phyloP scores from a whole-genome alignment of 2,329 filamentous ascomycete species.

The Cladorrhinum sp. region DNA sequence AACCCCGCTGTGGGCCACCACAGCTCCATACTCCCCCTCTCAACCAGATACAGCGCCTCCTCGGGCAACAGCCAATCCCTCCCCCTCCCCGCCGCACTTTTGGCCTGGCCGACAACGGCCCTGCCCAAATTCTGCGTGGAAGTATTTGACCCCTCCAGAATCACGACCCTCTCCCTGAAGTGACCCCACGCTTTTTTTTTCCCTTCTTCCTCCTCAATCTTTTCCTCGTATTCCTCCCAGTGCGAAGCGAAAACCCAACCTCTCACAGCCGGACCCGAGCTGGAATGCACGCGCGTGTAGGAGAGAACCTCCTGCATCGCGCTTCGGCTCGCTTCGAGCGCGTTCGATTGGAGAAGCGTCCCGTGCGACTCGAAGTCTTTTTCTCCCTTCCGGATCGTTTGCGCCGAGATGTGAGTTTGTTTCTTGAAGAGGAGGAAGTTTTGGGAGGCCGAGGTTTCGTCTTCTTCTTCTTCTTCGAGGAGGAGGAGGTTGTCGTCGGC shows the following conservation, averaged over 20 bases:
- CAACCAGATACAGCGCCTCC: slow-evolving; percentile 84
- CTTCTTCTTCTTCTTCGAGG: slow-evolving; percentile 42
- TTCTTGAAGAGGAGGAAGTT: slow-evolving; percentile 70
- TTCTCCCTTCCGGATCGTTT: slow-evolving; percentile 83
- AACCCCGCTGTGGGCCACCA: slow-evolving; percentile 69
- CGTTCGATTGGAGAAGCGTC: slow-evolving; percentile 73
- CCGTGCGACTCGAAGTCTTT: slow-evolving; percentile 97
- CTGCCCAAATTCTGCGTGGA: slow-evolving; percentile 66
- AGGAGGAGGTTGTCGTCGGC: slow-evolving; percentile 8
- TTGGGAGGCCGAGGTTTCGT: slow-evolving; percentile 61
- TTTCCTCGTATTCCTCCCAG: slow-evolving; percentile 38
- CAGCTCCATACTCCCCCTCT: slow-evolving; percentile 82
- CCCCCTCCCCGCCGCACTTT: slow-evolving; percentile 53
- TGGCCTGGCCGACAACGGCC: slow-evolving; percentile 51
- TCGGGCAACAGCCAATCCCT: slow-evolving; percentile 84
- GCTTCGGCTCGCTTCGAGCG: slow-evolving; percentile 74
- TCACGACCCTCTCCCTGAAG: slow-evolving; percentile 54
- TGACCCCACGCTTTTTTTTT: slow-evolving; percentile 30
- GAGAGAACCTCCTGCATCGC: slow-evolving; percentile 88
- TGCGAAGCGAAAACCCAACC: slow-evolving; percentile 71
- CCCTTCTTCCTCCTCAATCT: slow-evolving; percentile 17
- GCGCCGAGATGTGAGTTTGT: slow-evolving; percentile 46
- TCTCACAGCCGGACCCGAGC: slow-evolving; percentile 57
- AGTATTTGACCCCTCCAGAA: slow-evolving; percentile 68
- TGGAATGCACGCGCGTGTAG: slow-evolving; percentile 71